Evolutionary conservation across 768 basidiomycete genomes (phyloP), one percentile per base, ranked within the genome.

Genomic region (Termitomyces sp.): DNA sequence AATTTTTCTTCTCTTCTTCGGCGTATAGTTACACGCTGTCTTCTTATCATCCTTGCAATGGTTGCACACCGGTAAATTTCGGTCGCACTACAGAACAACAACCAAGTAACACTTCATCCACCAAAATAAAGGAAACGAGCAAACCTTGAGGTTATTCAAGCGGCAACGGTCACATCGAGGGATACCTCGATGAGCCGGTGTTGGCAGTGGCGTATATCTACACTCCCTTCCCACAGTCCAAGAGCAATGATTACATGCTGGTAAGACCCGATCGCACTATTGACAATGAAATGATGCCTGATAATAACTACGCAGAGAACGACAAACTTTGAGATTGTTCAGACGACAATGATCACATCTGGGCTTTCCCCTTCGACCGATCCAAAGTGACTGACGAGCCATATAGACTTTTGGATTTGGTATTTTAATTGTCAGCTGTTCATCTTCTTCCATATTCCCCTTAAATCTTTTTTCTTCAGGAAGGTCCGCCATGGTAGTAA

Each of bases 81-180:
- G 78, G 67, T 89, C 87, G 67, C 87, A 89, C 87, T 88, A 59
- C 24, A 45, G 48, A 20, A 5, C 30, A 24, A 47, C 13, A 57
- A 48, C n/a, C n/a, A 36, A 14, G n/a, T 33, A 11, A 35, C 22
- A 49, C 7, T 22, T 32, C 13, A 28, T 10, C 3, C 24, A 26
- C n/a, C 28, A 26, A 35, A 28, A 52, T 60, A 47, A 59, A 36
- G 48, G 43, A 8, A 30, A 30, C 20, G 24, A 60, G 65, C 78
- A 60, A 54, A 86, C 87, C 72, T 88, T 88, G 30, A 88, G 73
- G 68, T 88, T 88, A 66, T 76, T 76, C 41, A 76, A 70, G 22
- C 87, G 85, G 71, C 87, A 88, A 43, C 82, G 78, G 75, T 88
- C 87, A 58, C 87, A 88, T 56, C 87, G 76, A 32, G 87, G 87